These are phyloP conservation scores for Saccharomyces hybrid DNA, from an alignment of 1,139 yeast species.

Conservation along the genomic window DNA sequence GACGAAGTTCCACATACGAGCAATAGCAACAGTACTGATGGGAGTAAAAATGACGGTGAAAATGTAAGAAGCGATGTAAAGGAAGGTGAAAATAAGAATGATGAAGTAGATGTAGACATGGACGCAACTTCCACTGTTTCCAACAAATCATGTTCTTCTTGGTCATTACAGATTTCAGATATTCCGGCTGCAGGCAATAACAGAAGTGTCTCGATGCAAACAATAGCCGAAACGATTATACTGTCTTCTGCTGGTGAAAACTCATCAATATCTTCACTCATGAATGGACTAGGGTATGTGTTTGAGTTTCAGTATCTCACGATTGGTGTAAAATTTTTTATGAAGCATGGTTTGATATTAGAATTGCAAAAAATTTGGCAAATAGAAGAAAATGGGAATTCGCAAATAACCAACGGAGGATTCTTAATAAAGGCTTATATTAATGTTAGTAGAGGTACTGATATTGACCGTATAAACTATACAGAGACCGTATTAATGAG, in stretches of 20 bases:
- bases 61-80: not conserved
- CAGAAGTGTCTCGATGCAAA: slow-evolving; percentile 57
- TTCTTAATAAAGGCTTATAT: slow-evolving; percentile 54
- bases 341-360: slow-evolving; percentile 58
- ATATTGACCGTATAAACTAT: slow-evolving; percentile 59
- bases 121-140: not conserved
- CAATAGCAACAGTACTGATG: not conserved
- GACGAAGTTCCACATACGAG: not conserved
- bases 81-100: not conserved
- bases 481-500: slow-evolving; percentile 57
- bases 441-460: slow-evolving; percentile 65
- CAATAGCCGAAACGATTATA: slow-evolving; percentile 61
- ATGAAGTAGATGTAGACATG: slow-evolving; percentile 1
- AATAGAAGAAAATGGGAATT: slow-evolving; percentile 14
- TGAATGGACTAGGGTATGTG: slow-evolving; percentile 66
- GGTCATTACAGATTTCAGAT: slow-evolving; percentile 70
- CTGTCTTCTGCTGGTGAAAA: slow-evolving; percentile 29
- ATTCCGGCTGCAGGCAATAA: slow-evolving; percentile 79
- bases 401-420: slow-evolving; percentile 31
- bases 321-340: slow-evolving; percentile 42
- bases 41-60: not conserved
- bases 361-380: slow-evolving; percentile 35
- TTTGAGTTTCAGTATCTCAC: slow-evolving; percentile 47
- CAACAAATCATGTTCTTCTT: slow-evolving; percentile 21
- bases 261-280: slow-evolving; percentile 35